Base-by-base conservation (phyloP, 177 flowering plant genomes). In the Tripterygium wilfordii region DNA sequence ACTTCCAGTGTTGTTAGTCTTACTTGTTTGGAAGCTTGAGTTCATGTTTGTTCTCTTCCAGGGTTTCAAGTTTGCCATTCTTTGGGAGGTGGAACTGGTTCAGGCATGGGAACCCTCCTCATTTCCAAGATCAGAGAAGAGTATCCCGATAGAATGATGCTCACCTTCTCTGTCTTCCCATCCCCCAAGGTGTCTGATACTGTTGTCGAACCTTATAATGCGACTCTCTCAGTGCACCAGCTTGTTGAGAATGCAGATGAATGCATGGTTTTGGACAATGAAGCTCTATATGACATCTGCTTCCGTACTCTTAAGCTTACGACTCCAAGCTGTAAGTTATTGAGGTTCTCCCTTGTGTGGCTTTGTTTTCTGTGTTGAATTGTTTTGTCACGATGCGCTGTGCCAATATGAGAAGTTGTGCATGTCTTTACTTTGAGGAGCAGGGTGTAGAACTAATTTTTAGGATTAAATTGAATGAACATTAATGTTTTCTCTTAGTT, bases 271-370 rank as follows among this genome's bases (percentile, higher is more conserved):
- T 33, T 74, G 32, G 82, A 77, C 41, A 78, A 78, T 24, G 84
- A 79, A 37, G 85, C 82, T 31, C 72, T 79, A 9, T 77, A 77
- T 29, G 85, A 79, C 36, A 79, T 79, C 19, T 79, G 85, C 55
- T 79, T 79, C 70, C 62, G 85, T 3, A 79, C 85, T 8, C 80
- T 79, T 48, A 79, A 79, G 64, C 82, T 79, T 58, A 71, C 70
- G 32, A 77, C 85, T 37, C 82, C 85, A 20, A 77, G 82, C 53
- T 77, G 82, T 79, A 71, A 74, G 82, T n/a, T n/a, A n/a, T n/a
- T n/a, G n/a, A n/a, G n/a, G n/a, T 36, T 36, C 19, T 15, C 19
- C 17, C 9, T 36, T n/a, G 19, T 36, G n/a, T n/a, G n/a, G n/a
- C n/a, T n/a, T n/a, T n/a, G n/a, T n/a, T n/a, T n/a, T n/a, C n/a